A percentile compares a stretch with the other conserved stretches of the same genome.
phyloP scores from a whole-genome alignment of 2,329 filamentous ascomycete species.

The Aspergillus bombycis region DNA sequence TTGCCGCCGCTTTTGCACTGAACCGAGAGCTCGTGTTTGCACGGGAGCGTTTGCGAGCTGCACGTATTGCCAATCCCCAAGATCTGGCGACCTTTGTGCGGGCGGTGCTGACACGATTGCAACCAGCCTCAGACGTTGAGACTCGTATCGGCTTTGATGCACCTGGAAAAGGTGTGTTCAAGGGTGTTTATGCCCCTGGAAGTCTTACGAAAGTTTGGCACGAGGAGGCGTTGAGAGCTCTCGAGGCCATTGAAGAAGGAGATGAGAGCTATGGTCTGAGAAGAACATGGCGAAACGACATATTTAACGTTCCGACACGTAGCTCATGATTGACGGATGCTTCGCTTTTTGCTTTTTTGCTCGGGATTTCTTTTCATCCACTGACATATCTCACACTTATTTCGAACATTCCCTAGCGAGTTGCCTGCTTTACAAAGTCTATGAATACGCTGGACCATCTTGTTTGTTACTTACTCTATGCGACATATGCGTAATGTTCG shows the following conservation, averaged over 20 bases:
- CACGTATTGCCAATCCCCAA: constrained; percentile 77
- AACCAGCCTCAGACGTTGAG: constrained; percentile 72
- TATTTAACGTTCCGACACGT: constrained; percentile 63
- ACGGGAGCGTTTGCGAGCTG: constrained; percentile 81
- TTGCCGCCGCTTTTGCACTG: constrained; percentile 68
- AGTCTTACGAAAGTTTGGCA: constrained; percentile 91
- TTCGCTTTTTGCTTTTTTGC: background rate
- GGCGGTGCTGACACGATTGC: constrained; percentile 76
- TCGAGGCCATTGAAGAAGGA: constrained; percentile 72
- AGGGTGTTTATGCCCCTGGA: constrained; percentile 82
- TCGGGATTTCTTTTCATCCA: background rate
- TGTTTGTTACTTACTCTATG: background rate
- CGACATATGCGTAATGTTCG: background rate
- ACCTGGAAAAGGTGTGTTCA: constrained; percentile 69
- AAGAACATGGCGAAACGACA: constrained; percentile 75
- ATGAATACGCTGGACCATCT: background rate
- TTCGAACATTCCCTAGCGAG: background rate
- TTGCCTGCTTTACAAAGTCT: background rate
- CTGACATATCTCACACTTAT: background rate
- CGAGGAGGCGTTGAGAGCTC: constrained; percentile 71
- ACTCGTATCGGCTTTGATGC: constrained; percentile 70
- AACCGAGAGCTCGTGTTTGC: constrained; percentile 89
- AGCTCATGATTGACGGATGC: constrained; percentile 1
- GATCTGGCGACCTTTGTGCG: constrained; percentile 81
- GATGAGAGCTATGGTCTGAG: constrained; percentile 60